Conservation (phyloP, 2,329 filamentous ascomycete species). For the Nothophaeocryptopus gaeumannii region DNA sequence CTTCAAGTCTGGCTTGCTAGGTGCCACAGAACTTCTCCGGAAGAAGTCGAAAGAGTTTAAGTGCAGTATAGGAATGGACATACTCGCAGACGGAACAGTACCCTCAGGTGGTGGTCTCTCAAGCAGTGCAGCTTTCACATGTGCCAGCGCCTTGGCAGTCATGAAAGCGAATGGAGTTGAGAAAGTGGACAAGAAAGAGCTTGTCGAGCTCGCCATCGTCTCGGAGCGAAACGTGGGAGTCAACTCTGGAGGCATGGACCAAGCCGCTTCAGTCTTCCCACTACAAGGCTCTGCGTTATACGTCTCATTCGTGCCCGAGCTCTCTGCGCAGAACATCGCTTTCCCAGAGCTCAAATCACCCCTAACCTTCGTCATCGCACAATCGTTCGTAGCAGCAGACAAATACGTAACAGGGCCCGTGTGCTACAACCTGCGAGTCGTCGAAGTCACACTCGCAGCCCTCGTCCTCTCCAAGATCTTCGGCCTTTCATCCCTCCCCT, state of each 20-base stretch:
- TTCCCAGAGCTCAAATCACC: slow-evolving; percentile 81
- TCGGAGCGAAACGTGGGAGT: slow-evolving; percentile 93
- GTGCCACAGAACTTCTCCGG: slow-evolving; percentile 73
- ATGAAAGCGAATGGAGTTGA: slow-evolving; percentile 79
- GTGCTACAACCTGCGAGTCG: slow-evolving; percentile 94
- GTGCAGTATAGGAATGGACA: slow-evolving; percentile 73
- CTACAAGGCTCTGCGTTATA: slow-evolving; percentile 81
- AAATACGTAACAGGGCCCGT: slow-evolving; percentile 92
- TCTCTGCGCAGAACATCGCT: slow-evolving; percentile 72
- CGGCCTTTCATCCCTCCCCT: slow-evolving; percentile 61
- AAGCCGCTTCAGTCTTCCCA: slow-evolving; percentile 92
- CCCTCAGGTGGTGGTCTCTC: slow-evolving; percentile 89
- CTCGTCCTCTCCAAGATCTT: slow-evolving; percentile 61
- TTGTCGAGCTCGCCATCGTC: slow-evolving; percentile 90
- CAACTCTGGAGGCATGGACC: slow-evolving; percentile 98
- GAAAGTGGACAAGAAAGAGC: slow-evolving; percentile 80
- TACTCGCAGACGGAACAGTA: slow-evolving; percentile 87
- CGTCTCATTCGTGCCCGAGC: slow-evolving; percentile 79
- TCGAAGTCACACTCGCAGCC: slow-evolving; percentile 89
- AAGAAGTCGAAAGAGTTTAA: slow-evolving; percentile 62
- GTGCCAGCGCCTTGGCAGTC: slow-evolving; percentile 81
- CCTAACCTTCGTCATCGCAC: slow-evolving; percentile 87
- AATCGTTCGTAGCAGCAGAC: slow-evolving; percentile 90
- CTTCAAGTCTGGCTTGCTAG: slow-evolving; percentile 87
- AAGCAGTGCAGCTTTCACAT: slow-evolving; percentile 91